Conservation (phyloP, 768 basidiomycete genomes). For the Leccinum obscurum region DNA sequence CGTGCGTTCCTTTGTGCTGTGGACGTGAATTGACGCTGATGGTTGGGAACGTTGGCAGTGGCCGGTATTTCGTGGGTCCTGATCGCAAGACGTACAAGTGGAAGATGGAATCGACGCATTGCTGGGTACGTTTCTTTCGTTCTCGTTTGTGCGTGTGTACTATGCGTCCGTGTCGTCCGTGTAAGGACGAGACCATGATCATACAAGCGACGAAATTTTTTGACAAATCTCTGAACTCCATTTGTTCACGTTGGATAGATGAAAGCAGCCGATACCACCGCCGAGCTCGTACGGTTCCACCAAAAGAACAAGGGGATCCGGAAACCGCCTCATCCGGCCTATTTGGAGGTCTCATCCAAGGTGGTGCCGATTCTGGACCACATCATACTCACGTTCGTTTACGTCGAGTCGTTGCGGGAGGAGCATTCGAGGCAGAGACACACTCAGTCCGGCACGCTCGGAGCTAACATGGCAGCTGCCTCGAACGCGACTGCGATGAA, state of each 20-base stretch:
- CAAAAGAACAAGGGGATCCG: constrained; percentile 23
- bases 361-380: constrained; percentile 26
- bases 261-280: constrained; percentile 17
- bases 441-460: background rate
- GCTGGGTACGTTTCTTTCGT: constrained; percentile 22
- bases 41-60: constrained; percentile 16
- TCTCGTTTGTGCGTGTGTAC: background rate
- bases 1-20: constrained; percentile 11
- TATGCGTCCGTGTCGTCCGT: background rate
- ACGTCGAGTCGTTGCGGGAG: constrained; percentile 21
- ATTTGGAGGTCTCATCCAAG: constrained; percentile 21
- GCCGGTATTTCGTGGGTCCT: constrained; percentile 34
- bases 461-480: background rate
- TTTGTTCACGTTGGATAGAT: constrained; percentile 10
- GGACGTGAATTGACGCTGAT: background rate
- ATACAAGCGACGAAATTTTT: background rate
- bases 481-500: no score
- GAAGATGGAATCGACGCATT: constrained; percentile 27
- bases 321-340: constrained; percentile 21
- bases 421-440: background rate
- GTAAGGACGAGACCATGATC: background rate
- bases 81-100: constrained; percentile 35
- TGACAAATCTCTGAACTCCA: background rate
- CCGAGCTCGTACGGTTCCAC: constrained; percentile 26
- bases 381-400: constrained; percentile 29